A percentile compares a stretch with the other conserved stretches of the same genome.
phyloP scores from a whole-genome alignment of 2,329 filamentous ascomycete genomes.

The Penicillium sp. region DNA sequence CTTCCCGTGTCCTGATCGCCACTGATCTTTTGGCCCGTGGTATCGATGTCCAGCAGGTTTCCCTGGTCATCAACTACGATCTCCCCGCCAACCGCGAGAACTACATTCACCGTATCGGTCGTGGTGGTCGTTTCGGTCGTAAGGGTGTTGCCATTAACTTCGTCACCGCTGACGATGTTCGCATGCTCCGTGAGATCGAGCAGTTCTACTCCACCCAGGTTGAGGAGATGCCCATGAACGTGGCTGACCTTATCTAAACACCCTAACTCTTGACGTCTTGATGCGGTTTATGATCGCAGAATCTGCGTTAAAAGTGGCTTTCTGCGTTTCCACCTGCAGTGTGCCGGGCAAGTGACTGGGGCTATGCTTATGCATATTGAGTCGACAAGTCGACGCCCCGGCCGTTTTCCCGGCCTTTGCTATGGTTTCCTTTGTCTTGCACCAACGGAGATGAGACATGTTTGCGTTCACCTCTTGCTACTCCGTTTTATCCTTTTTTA shows the following conservation, averaged over 20 bases:
- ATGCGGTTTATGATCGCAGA: slow-evolving; percentile 41
- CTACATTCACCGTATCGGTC: slow-evolving; percentile 97
- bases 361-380: slow-evolving; percentile 12
- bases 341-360: slow-evolving; percentile 9
- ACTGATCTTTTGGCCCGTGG: slow-evolving; percentile 98
- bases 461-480: slow-evolving; percentile 35
- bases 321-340: slow-evolving; percentile 34
- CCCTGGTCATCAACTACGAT: slow-evolving; percentile 98
- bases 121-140: slow-evolving; percentile 90
- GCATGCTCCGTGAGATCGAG: slow-evolving; percentile 96
- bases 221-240: slow-evolving; percentile 99
- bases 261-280: slow-evolving; percentile 32
- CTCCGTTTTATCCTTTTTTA: slow-evolving; percentile 33
- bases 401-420: slow-evolving; percentile 16
- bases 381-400: slow-evolving; percentile 6
- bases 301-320: slow-evolving; percentile 43
- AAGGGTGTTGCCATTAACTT: slow-evolving; percentile 99
- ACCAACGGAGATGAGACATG: slow-evolving; percentile 40
- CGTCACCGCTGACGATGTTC: slow-evolving; percentile 95
- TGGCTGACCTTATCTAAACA: slow-evolving; percentile 54
- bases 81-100: slow-evolving; percentile 98
- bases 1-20: slow-evolving; percentile 92
- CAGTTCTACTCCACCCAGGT: slow-evolving; percentile 96
- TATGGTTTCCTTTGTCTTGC: slow-evolving; percentile 40
- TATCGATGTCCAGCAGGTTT: slow-evolving; percentile 98